Conservation (phyloP, 208 protist species). For the Acanthamoeba sp. region DNA sequence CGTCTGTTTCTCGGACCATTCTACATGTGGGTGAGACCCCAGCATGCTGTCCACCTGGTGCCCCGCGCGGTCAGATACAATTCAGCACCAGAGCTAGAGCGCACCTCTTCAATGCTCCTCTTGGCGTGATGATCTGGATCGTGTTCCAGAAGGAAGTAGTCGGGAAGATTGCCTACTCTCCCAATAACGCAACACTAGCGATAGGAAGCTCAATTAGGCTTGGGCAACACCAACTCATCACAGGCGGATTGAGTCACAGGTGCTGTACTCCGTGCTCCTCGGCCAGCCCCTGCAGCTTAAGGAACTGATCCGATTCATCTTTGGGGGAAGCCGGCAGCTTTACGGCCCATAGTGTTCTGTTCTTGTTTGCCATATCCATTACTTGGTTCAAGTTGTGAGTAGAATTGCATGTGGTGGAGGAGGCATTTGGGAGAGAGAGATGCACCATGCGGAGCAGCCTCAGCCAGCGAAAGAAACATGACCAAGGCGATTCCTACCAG, state of each 20-base stretch:
- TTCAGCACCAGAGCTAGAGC: not conserved
- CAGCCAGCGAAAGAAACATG: no score
- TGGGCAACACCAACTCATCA: no score
- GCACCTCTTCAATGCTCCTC: not conserved
- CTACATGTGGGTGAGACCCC: not conserved
- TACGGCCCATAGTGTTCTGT: not conserved
- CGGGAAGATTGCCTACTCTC: not conserved
- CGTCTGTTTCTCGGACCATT: not conserved
- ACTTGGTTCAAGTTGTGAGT: no score
- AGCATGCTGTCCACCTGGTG: not conserved
- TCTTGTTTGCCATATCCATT: not conserved
- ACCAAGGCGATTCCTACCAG: no score
- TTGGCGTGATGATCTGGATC: not conserved
- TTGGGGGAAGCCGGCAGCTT: not conserved
- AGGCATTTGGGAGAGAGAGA: no score
- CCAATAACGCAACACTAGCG: not conserved
- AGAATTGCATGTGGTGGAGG: no score
- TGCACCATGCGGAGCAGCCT: no score
- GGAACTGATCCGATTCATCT: not conserved
- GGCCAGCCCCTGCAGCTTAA: not conserved
- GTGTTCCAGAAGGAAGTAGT: constrained; percentile 50
- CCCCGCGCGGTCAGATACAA: no score
- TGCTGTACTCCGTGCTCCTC: constrained; percentile 9
- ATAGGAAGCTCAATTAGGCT: no score
- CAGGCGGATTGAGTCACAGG: no score